A percentile compares a stretch with the other conserved stretches of the same genome.
Evolutionary conservation across 202 grass and related monocot species (phyloP).

Genomic region (Eragrostis tef): DNA sequence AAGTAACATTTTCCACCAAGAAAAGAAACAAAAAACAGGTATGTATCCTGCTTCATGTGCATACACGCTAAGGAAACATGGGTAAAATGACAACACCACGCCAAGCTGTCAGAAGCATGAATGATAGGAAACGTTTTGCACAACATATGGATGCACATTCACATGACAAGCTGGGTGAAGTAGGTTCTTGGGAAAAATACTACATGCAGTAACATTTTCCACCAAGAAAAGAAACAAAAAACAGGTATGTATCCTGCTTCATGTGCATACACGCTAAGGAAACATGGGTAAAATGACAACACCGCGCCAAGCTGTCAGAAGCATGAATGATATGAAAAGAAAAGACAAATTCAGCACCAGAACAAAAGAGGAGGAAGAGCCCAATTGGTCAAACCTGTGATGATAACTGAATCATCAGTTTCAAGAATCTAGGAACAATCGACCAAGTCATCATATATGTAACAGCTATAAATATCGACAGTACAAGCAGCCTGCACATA

Average conservation of each 20-base stretch:
- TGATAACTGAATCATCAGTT: slow-evolving; percentile 96
- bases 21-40: neutral
- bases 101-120: slow-evolving; percentile 27
- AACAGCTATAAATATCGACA: slow-evolving; percentile 78
- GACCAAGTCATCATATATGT: slow-evolving; percentile 95
- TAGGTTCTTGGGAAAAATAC: neutral
- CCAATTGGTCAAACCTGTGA: slow-evolving; percentile 76
- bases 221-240: neutral
- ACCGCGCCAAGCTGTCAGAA: slow-evolving; percentile 7
- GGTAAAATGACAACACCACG: slow-evolving; percentile 4
- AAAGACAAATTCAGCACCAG: slow-evolving; percentile 5
- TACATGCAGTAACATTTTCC: neutral
- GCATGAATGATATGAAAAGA: slow-evolving; percentile 29
- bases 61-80: neutral
- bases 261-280: neutral
- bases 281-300: slow-evolving; percentile 19
- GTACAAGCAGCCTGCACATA: slow-evolving; percentile 79
- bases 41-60: neutral
- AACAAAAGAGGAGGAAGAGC: slow-evolving; percentile 38
- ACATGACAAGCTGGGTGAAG: neutral
- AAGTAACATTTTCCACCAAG: neutral
- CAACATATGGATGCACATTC: neutral
- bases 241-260: too few relatives aligned
- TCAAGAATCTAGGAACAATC: slow-evolving; percentile 92
- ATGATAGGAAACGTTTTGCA: slow-evolving; percentile 7